Conservation (phyloP, 2,329 filamentous ascomycete genomes). For the Ciborinia camelliae region DNA sequence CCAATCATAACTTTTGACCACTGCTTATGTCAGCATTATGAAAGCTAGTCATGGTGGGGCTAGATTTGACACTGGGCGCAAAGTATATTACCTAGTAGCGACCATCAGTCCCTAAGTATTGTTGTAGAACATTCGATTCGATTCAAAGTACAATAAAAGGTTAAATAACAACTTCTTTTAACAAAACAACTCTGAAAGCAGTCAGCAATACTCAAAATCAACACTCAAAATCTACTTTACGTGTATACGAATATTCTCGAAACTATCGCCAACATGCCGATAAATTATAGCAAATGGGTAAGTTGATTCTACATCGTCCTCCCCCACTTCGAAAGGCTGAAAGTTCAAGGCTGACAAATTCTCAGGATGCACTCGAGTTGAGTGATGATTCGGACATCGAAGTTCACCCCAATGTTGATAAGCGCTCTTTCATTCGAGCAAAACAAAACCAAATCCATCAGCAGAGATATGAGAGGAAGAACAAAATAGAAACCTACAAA, state of each 20-base stretch:
- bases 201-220: neutral
- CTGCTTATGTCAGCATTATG: constrained; percentile 3
- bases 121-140: constrained; percentile 32
- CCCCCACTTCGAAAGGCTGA: constrained; percentile 30
- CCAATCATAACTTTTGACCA: neutral
- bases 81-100: too few species aligned
- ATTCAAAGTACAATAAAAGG: constrained; percentile 1
- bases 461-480: constrained; percentile 78
- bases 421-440: constrained; percentile 94
- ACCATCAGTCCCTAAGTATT: neutral
- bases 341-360: constrained; percentile 35
- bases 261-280: constrained; percentile 44
- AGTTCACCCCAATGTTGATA: constrained; percentile 98
- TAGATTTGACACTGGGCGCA: neutral
- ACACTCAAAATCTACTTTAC: neutral
- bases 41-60: constrained; percentile 10
- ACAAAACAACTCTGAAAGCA: neutral
- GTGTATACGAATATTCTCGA: neutral
- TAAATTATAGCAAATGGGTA: constrained; percentile 62
- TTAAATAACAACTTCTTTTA: neutral
- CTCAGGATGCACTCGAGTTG: constrained; percentile 83
- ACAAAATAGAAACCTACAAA: constrained; percentile 85
- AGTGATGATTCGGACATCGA: constrained; percentile 98
- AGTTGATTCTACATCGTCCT: constrained; percentile 19
- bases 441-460: constrained; percentile 98